phyloP scores from a whole-genome alignment of 768 basidiomycete species.

The Leccinellum albellum region DNA sequence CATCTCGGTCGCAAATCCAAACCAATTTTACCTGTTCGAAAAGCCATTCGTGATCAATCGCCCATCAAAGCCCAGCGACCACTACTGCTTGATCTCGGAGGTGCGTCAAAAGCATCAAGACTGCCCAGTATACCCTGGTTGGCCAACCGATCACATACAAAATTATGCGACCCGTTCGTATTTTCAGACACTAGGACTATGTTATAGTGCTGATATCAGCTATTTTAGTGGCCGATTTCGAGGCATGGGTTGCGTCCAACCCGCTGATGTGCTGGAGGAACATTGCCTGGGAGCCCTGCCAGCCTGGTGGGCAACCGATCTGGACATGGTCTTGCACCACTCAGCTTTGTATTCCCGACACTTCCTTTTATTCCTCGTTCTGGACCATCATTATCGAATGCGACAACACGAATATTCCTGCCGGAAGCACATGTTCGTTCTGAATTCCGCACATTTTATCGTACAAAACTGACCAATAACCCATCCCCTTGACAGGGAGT shows the following conservation, averaged over 20 bases:
- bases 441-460: not conserved
- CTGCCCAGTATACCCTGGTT: not conserved
- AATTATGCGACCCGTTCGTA: slow-evolving; percentile 3
- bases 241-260: not conserved
- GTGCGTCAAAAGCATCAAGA: slow-evolving; percentile 9
- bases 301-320: not conserved
- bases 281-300: not conserved
- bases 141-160: slow-evolving; percentile 2
- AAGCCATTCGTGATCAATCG: slow-evolving; percentile 1
- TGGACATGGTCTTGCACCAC: slow-evolving; percentile 2
- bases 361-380: not conserved
- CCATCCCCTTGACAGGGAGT: not conserved
- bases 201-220: not conserved
- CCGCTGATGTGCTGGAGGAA: slow-evolving; percentile 1
- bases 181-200: not conserved
- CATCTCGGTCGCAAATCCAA: not conserved
- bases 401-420: slow-evolving; percentile 2
- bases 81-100: slow-evolving; percentile 7
- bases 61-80: not conserved
- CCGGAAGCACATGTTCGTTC: slow-evolving; percentile 4
- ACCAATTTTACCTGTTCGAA: slow-evolving; percentile 7
- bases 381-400: slow-evolving; percentile 12
- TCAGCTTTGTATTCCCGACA: slow-evolving; percentile 2
- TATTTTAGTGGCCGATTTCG: not conserved
- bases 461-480: not conserved